Base-by-base conservation (phyloP, 1,284 basidiomycete species). In the Sporisorium iseilematis-ciliati region DNA sequence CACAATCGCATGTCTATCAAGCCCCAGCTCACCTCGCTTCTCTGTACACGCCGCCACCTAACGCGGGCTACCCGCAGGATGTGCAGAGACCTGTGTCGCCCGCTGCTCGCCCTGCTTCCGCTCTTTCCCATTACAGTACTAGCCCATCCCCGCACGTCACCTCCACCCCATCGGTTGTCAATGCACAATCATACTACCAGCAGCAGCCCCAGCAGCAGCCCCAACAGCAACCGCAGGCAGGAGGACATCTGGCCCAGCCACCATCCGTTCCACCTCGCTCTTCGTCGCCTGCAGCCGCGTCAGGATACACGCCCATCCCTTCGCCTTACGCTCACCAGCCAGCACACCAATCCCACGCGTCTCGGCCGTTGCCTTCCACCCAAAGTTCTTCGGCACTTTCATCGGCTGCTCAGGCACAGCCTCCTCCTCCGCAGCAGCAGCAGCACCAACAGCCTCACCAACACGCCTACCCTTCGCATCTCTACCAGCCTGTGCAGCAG, bases 1-100 rank as follows among this genome's bases (percentile, higher is more conserved):
- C 70, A 5, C 69, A 63, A 43, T 77, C 75, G 20, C 74, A 76
- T 31, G 70, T 77, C 54, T 77, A 73, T 38, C 65, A 73, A 51
- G 57, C 72, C 21, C 72, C 72, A 2, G 62, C 72, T 23, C 72
- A 75, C 35, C 58, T 75, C 16, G 72, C 72, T 21, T 69, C 72
- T 7, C 59, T 75, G 18, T 75, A 69, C 43, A 75, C 56, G 40
- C 66, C 72, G 11, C 72, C 70, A 1, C 49, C 66, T 2, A 45
- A 41, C 14, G 21, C 52, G 11, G 33, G 29, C 5, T 51, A 43
- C n/a, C 1, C 59, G 2, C 52, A 63, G 12, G 53, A 65, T 4
- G 14, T 61, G 49, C 65, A 65, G 35, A 61, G 72, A 42, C 72
- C 72, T 12, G 63, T 69, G 7, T 75, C 72, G 26, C 72, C 72